Evolutionary conservation across 2,329 filamentous ascomycete genomes (phyloP).

Genomic region (Passalora sequoiae): DNA sequence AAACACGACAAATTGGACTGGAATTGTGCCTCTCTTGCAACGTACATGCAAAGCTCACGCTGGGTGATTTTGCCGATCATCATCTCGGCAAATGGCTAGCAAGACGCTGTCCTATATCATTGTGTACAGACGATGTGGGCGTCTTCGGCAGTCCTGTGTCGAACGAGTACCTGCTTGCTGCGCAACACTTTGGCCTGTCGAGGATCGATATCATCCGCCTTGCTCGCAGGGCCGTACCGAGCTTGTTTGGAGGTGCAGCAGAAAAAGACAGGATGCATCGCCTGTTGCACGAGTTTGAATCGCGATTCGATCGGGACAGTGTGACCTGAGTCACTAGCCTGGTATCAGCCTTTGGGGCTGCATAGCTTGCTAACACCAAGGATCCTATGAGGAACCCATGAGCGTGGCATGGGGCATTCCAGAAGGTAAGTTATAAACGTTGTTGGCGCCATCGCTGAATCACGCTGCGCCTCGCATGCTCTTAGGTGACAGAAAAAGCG

Average conservation of each 20-base stretch:
- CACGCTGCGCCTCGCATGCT: too few species aligned
- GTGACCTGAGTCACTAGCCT: not conserved
- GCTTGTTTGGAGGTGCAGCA: slow-evolving; percentile 60
- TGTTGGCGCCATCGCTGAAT: too few species aligned
- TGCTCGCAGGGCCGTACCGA: slow-evolving; percentile 56
- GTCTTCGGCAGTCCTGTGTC: slow-evolving; percentile 72
- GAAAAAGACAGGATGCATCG: slow-evolving; percentile 54
- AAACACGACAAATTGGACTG: slow-evolving; percentile 54
- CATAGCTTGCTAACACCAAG: too few species aligned
- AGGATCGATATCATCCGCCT: slow-evolving; percentile 49
- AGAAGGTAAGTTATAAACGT: too few species aligned
- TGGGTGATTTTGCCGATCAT: slow-evolving; percentile 60
- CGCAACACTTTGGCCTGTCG: slow-evolving; percentile 61
- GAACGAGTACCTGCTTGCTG: slow-evolving; percentile 70
- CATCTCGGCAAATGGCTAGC: slow-evolving; percentile 71
- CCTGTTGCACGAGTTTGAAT: slow-evolving; percentile 16
- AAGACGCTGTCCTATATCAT: slow-evolving; percentile 54
- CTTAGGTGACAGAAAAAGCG: too few species aligned
- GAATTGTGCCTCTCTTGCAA: slow-evolving; percentile 80
- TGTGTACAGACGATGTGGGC: slow-evolving; percentile 77
- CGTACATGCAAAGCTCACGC: slow-evolving; percentile 67
- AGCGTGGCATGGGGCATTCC: too few species aligned
- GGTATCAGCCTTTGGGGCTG: too few species aligned
- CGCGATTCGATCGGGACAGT: not conserved
- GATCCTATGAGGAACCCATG: too few species aligned